Base-by-base conservation (phyloP, 2,329 filamentous ascomycete genomes). In the Pezicula radicicola region DNA sequence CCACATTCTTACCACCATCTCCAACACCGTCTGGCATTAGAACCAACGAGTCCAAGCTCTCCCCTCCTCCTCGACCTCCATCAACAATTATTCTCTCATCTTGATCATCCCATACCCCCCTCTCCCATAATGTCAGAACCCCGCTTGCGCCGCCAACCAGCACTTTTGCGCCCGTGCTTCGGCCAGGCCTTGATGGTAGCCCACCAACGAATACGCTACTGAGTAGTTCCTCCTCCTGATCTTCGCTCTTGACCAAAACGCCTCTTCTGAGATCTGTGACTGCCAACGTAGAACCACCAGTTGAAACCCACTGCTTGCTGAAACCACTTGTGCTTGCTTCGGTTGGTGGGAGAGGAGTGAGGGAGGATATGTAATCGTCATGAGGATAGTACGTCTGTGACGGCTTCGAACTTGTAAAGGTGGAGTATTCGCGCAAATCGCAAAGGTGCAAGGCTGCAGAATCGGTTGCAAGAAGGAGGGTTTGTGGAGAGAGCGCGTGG, bases 211-310 rank as follows among this genome's bases (percentile, higher is more conserved):
- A 89, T 44, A 84, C 76, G 1, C 88, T 88, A 63, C 87, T 89
- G n/a, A 97, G 78, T 53, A 97, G 74, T 70, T 97, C 91, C 59
- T 97, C 92, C 63, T 95, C 94, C 67, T 97, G 94, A 63, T 97
- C 91, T 66, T 97, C 94, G 60, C 91, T 96, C 54, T 87, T 87
- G 3, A 92, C 87, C 41, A 97, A 74, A 6, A 97, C 89, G 13
- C 93, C 93, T 45, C 89, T 80, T 21, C 93, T 84, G 42, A 97
- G 75, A 67, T 99, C 94, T 0, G 91, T 96, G 36, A 97, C 86
- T 1, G 91, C 90, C 18, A 99, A 75, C 0, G 93, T 97, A 2
- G 90, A 93, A 42, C 91, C 92, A 33, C 94, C 94, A 0, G 92
- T 97, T 36, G 88, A 94, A 48, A 97, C 81, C 88, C 91, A 99